phyloP scores from a whole-genome alignment of 306 rosid species.

The Trifolium pratense region DNA sequence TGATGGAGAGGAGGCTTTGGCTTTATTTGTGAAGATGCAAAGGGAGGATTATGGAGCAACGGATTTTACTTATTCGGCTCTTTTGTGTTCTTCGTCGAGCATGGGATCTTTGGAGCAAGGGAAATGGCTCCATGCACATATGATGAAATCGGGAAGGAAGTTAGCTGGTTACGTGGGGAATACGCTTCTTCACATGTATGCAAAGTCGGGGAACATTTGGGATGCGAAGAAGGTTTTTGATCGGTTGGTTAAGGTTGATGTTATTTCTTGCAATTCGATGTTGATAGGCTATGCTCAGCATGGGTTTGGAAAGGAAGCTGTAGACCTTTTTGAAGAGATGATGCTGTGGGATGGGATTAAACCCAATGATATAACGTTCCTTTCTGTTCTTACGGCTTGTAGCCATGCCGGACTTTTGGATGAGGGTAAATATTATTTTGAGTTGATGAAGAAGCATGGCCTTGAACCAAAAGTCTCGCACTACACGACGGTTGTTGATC shows the following conservation, averaged over 20 bases:
- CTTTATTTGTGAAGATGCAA: constrained; percentile 50
- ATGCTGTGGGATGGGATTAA: constrained; percentile 42
- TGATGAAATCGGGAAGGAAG: constrained; percentile 48
- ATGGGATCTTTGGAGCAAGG: constrained; percentile 58
- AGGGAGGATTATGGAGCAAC: constrained; percentile 51
- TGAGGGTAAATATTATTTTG: constrained; percentile 50
- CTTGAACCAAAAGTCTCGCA: constrained; percentile 53
- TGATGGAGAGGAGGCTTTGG: constrained; percentile 52
- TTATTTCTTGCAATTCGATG: constrained; percentile 62
- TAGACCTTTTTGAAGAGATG: constrained; percentile 48
- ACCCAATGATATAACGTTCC: constrained; percentile 54
- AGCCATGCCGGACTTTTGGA: constrained; percentile 60
- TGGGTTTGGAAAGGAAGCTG: constrained; percentile 63
- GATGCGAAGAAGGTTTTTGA: constrained; percentile 58
- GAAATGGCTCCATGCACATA: constrained; percentile 55
- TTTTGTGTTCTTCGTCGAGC: constrained; percentile 44
- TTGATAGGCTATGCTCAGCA: constrained; percentile 61
- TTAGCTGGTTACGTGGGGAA: constrained; percentile 55
- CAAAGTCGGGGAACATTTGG: constrained; percentile 54
- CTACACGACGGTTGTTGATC: constrained; percentile 52
- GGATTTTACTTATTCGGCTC: constrained; percentile 52
- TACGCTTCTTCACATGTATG: constrained; percentile 64
- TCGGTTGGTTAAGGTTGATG: constrained; percentile 42
- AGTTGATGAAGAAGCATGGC: constrained; percentile 49
- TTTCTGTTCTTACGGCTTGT: constrained; percentile 57